Conservation (phyloP, 2,329 filamentous ascomycete genomes). For the Didymella pinodella region DNA sequence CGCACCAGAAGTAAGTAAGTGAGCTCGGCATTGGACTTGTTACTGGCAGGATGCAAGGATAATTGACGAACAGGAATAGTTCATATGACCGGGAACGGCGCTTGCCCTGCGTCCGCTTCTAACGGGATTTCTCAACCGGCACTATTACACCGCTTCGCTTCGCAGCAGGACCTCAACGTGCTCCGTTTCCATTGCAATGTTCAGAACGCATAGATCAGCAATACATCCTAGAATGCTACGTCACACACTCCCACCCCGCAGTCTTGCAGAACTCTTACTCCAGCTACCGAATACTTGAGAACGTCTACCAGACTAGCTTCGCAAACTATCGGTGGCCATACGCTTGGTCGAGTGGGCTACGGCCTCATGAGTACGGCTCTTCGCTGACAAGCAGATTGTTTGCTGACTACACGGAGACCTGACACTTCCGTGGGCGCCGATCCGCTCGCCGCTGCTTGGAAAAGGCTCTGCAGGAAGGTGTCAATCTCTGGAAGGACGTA, state of each 20-base stretch:
- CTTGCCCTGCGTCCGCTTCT: not conserved
- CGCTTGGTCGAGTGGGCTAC: not conserved
- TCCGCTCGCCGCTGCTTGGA: not conserved
- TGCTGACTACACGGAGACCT: not conserved
- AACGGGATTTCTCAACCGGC: not conserved
- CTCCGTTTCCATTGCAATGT: not conserved
- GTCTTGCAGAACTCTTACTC: not conserved
- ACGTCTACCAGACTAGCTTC: not conserved
- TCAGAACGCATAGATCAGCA: not conserved
- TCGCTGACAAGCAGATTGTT: not conserved
- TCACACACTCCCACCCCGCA: not conserved
- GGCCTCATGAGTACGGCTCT: not conserved
- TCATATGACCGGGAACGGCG: slow-evolving; percentile 7
- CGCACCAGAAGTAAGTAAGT: not conserved
- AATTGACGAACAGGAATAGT: not conserved
- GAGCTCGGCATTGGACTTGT: not conserved
- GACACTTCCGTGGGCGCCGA: not conserved
- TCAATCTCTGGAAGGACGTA: slow-evolving; percentile 6
- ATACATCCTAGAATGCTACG: not conserved
- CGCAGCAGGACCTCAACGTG: not conserved
- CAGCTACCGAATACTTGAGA: not conserved
- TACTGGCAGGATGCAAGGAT: not conserved
- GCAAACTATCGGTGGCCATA: not conserved
- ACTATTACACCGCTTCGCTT: not conserved
- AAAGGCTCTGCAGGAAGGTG: not conserved